Conservation (phyloP, 768 basidiomycete species). For the Agrocybe chaxingu region DNA sequence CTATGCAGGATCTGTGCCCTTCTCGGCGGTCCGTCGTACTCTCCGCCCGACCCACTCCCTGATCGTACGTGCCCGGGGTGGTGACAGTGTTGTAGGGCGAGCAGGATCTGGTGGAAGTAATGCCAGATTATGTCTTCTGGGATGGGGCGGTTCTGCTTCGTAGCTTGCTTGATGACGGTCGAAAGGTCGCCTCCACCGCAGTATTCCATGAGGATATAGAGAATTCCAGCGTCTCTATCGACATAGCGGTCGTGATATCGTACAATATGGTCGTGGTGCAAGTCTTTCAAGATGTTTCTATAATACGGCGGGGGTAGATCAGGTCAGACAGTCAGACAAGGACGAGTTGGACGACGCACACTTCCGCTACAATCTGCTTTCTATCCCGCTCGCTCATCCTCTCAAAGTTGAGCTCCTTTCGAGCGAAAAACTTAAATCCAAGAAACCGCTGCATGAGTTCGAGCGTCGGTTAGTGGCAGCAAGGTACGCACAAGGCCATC, state of each 20-base stretch:
- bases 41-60: slow-evolving; percentile 32
- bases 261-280: slow-evolving; percentile 95
- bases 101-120: slow-evolving; percentile 90
- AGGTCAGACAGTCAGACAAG: background rate
- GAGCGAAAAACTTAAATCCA: slow-evolving; percentile 65
- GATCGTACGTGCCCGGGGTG: slow-evolving; percentile 64
- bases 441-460: background rate
- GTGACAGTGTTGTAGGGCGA: slow-evolving; percentile 91
- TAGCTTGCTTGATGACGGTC: slow-evolving; percentile 76
- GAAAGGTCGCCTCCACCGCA: slow-evolving; percentile 97
- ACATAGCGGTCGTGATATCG: slow-evolving; percentile 91
- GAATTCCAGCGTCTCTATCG: slow-evolving; percentile 83
- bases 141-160: slow-evolving; percentile 65
- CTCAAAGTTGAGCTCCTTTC: slow-evolving; percentile 97
- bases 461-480: slow-evolving; percentile 1
- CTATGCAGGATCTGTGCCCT: slow-evolving; percentile 85
- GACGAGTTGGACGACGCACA: slow-evolving; percentile 52
- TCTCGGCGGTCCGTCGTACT: slow-evolving; percentile 45
- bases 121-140: slow-evolving; percentile 95
- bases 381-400: slow-evolving; percentile 94
- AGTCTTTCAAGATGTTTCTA: slow-evolving; percentile 95
- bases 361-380: slow-evolving; percentile 97
- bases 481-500: slow-evolving; percentile 70
- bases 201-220: slow-evolving; percentile 99
- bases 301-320: background rate